phyloP scores from a whole-genome alignment of 768 basidiomycete genomes.

The Trametes cubensis region DNA sequence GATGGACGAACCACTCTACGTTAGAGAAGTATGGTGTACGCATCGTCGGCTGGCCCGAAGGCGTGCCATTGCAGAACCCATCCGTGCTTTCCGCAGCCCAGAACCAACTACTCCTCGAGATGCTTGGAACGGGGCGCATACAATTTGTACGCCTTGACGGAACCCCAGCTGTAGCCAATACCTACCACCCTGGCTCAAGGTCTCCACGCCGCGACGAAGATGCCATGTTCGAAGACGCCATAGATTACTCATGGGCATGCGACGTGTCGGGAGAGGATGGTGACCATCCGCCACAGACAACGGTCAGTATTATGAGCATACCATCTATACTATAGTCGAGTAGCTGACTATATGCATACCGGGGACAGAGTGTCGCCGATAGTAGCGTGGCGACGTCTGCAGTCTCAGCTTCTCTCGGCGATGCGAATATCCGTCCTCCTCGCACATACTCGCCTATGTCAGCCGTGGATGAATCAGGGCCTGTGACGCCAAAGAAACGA shows the following conservation, averaged over 20 bases:
- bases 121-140: slow-evolving; percentile 50
- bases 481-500: slow-evolving; percentile 5
- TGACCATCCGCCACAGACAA: neutral
- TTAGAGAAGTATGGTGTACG: slow-evolving; percentile 59
- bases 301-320: neutral
- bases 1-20: slow-evolving; percentile 68
- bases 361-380: neutral
- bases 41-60: slow-evolving; percentile 64
- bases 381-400: neutral
- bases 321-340: neutral
- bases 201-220: slow-evolving; percentile 1
- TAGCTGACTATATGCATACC: neutral
- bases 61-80: slow-evolving; percentile 62
- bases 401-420: neutral
- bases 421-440: neutral
- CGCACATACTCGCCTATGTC: neutral
- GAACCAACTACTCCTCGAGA: slow-evolving; percentile 55
- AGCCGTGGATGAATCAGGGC: neutral
- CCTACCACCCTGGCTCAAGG: neutral
- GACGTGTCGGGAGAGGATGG: neutral
- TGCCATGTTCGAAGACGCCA: slow-evolving; percentile 21
- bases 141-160: slow-evolving; percentile 38
- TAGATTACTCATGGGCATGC: slow-evolving; percentile 24
- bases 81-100: slow-evolving; percentile 57
- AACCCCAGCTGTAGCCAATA: neutral